These are phyloP conservation scores for Aristolochia fimbriata DNA, from an alignment of 164 flowering plant species.

Conservation along the genomic window DNA sequence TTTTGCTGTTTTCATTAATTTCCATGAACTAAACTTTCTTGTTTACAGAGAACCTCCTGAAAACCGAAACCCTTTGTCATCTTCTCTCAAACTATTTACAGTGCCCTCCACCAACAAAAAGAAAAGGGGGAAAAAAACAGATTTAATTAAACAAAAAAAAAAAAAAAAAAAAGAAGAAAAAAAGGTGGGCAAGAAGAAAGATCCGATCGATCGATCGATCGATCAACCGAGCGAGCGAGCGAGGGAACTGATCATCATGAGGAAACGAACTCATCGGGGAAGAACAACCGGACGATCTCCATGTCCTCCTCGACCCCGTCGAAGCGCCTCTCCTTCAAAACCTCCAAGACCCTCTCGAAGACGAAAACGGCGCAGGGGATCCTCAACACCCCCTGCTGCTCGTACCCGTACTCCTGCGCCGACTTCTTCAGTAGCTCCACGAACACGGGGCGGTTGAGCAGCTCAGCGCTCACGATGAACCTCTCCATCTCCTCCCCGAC, in stretches of 20 bases:
- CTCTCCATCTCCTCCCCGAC: slow-evolving; percentile 92
- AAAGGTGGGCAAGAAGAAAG: no score
- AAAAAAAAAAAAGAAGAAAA: no score
- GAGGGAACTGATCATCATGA: not conserved
- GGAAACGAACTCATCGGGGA: slow-evolving; percentile 3
- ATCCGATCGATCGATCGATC: no score
- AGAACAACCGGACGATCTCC: not conserved
- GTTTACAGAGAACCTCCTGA: no score
- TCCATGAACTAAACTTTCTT: no score
- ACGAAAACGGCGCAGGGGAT: slow-evolving; percentile 72
- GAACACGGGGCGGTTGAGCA: slow-evolving; percentile 73
- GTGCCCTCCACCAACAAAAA: no score
- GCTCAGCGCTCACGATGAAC: slow-evolving; percentile 71
- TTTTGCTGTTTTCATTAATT: no score
- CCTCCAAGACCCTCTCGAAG: slow-evolving; percentile 34
- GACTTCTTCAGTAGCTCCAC: slow-evolving; percentile 54
- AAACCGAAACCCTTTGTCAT: no score
- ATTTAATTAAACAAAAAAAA: no score
- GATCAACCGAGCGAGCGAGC: no score
- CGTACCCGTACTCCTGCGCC: slow-evolving; percentile 95
- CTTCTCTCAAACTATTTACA: no score
- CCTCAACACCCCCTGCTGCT: slow-evolving; percentile 73
- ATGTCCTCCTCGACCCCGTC: slow-evolving; percentile 22
- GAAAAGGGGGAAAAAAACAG: no score
- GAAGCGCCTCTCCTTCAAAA: slow-evolving; percentile 42